Percentiles rank a stretch among this genome's conserved stretches.
These are phyloP conservation scores for Rhizopogon sp. DNA, from an alignment of 768 basidiomycete genomes.

Conservation along the genomic window DNA sequence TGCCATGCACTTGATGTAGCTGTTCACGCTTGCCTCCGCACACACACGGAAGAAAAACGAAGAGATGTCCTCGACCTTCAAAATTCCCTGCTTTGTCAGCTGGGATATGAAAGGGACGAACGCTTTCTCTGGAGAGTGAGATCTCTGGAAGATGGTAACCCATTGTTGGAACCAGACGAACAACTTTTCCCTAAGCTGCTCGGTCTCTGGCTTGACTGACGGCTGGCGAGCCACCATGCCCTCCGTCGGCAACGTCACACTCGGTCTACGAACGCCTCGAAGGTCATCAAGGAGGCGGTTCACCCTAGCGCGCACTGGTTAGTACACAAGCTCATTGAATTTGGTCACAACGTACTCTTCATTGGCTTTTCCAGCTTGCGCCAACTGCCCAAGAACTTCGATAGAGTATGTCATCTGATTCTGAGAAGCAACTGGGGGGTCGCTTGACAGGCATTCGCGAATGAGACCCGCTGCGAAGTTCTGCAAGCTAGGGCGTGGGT, in stretches of 20 bases:
- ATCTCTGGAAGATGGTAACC: slow-evolving; percentile 91
- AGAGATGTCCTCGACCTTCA: slow-evolving; percentile 93
- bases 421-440: slow-evolving; percentile 77
- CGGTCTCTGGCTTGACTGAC: slow-evolving; percentile 63
- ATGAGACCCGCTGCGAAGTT: slow-evolving; percentile 81
- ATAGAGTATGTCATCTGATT: slow-evolving; percentile 75
- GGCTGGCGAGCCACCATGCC: slow-evolving; percentile 35
- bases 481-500: slow-evolving; percentile 72
- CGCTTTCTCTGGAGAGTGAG: slow-evolving; percentile 86
- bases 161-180: slow-evolving; percentile 89
- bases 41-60: slow-evolving; percentile 99
- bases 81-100: slow-evolving; percentile 91
- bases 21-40: slow-evolving; percentile 88
- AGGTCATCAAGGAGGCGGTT: slow-evolving; percentile 78
- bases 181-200: slow-evolving; percentile 70
- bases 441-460: slow-evolving; percentile 78
- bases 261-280: slow-evolving; percentile 48
- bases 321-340: not conserved
- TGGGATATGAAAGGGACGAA: slow-evolving; percentile 98
- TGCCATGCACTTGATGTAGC: slow-evolving; percentile 72
- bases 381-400: slow-evolving; percentile 73
- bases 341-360: slow-evolving; percentile 61
- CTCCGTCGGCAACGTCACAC: slow-evolving; percentile 35
- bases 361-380: slow-evolving; percentile 70
- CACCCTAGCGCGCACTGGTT: slow-evolving; percentile 39